Base-by-base conservation (phyloP, 805 yeast genomes). In the Lipomyces starkeyi region DNA sequence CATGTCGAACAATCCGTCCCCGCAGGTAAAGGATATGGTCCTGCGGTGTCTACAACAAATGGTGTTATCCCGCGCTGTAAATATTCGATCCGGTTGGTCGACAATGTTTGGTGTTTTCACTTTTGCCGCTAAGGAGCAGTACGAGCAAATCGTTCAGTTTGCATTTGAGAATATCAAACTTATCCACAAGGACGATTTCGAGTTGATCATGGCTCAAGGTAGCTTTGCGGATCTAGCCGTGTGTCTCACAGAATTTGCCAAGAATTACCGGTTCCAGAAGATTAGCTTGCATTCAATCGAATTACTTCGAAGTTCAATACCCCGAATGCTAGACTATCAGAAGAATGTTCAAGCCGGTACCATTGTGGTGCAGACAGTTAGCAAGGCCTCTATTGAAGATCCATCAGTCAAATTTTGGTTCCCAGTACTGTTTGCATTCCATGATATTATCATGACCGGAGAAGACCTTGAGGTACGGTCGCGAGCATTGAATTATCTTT, bases 381-480 rank as follows among this genome's bases (percentile, higher is more conserved):
- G 34, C 32, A 69, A 67, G 53, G 72, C 72, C 4, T 40, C 67
- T 13, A 67, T 69, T 27, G 80, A 78, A 49, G 80, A 78, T 61
- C 71, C 72, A 13, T 73, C 76, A 13, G 67, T 70, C 9, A 72
- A 87, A 71, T 81, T 87, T 14, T 91, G 97, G 97, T 90, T 90
- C 80, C 97, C 97, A 1, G 83, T 94, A n/a, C 79, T 95, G 70
- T 86, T 84, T 70, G 91, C 96, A 14, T 91, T 92, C 79, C 91
- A 93, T 76, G 93, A 91, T 69, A 89, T 94, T 7, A 91, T 93
- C 40, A 91, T 93, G 97, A 88, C 88, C 0, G 97, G 97, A 3
- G 93, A 89, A 65, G 99, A 95, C 78, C 81, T 95, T 61, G 99
- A 95, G 78, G 97, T 93, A 2, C 86, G 99, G 74, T 90, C 98